Percentiles rank a stretch among this genome's conserved stretches.
Conservation (phyloP, 2,329 filamentous ascomycete species). For the Arthroderma sp. region DNA sequence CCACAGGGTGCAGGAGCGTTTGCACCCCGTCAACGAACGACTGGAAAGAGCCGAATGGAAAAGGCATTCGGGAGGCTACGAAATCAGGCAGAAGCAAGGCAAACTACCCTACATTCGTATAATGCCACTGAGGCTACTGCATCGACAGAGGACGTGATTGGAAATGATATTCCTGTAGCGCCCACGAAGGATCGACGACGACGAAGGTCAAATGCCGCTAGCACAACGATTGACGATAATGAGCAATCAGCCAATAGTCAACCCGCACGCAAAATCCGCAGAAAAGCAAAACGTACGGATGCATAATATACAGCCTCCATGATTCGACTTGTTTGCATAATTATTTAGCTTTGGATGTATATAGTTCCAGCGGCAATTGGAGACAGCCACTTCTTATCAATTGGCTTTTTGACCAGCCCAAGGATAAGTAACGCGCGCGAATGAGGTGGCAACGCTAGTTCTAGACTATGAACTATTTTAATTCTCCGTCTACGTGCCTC, state of each 20-base stretch:
- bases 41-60: conserved; percentile 60
- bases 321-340: too few species aligned
- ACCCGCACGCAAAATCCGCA: neutral
- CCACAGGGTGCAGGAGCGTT: conserved; percentile 47
- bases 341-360: neutral
- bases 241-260: neutral
- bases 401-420: neutral
- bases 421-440: neutral
- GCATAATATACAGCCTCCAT: neutral
- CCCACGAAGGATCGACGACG: neutral
- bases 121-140: neutral
- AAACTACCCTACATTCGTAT: conserved; percentile 3
- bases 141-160: neutral
- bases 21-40: conserved; percentile 53
- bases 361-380: neutral
- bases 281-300: neutral
- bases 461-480: conserved; percentile 2
- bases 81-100: conserved; percentile 36
- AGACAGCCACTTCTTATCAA: neutral
- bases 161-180: neutral
- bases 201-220: neutral
- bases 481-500: neutral
- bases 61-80: conserved; percentile 59
- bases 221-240: neutral
- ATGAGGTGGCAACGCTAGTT: neutral